phyloP scores from a whole-genome alignment of 2,329 filamentous ascomycete species.

The Polychaeton citri region DNA sequence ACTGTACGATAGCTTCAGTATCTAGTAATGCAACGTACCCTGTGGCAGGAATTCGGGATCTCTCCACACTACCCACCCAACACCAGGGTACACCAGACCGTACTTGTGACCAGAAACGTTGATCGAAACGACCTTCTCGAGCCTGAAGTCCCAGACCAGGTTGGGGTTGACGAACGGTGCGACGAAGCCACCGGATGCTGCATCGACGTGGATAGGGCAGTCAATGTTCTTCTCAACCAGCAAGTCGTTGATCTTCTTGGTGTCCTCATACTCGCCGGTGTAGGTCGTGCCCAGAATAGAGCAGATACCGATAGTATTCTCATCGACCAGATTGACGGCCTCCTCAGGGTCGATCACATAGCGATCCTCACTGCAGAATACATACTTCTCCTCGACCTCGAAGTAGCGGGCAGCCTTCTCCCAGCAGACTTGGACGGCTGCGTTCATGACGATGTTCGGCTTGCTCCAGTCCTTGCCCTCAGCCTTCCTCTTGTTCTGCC shows the following conservation, averaged over 20 bases:
- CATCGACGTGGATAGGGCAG: constrained; percentile 84
- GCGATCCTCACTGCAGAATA: constrained; percentile 47
- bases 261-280: constrained; percentile 90
- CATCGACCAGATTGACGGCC: constrained; percentile 48
- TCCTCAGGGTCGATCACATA: constrained; percentile 52
- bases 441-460: constrained; percentile 92
- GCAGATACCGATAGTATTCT: constrained; percentile 81
- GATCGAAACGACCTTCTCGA: constrained; percentile 81
- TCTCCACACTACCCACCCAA: constrained; percentile 90
- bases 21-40: constrained; percentile 10
- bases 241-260: constrained; percentile 82
- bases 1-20: too few species aligned
- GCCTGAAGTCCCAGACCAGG: constrained; percentile 82
- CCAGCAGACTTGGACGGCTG: constrained; percentile 94
- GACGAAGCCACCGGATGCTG: constrained; percentile 83
- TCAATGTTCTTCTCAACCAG: constrained; percentile 62
- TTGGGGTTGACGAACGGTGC: constrained; percentile 78
- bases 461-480: constrained; percentile 67
- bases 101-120: constrained; percentile 92
- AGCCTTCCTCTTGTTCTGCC: constrained; percentile 75
- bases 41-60: constrained; percentile 69
- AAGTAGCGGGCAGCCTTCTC: constrained; percentile 53
- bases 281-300: constrained; percentile 86
- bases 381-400: constrained; percentile 79
- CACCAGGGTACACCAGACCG: constrained; percentile 69